Base-by-base conservation (phyloP, 1,284 basidiomycete genomes). In the Marasmius sp. region DNA sequence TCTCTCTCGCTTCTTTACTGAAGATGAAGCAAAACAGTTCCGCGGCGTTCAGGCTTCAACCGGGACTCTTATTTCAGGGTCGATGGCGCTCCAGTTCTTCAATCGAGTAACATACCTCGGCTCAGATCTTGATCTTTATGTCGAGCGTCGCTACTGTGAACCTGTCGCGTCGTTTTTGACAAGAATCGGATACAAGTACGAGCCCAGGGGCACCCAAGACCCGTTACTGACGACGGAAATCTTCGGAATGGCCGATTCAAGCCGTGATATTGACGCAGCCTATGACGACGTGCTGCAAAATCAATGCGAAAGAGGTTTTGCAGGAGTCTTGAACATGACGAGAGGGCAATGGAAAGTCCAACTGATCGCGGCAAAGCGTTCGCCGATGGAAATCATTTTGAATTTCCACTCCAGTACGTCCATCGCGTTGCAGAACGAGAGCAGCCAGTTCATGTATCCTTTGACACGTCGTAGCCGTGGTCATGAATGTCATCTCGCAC, bases 91-190 rank as follows among this genome's bases (percentile, higher is more conserved):
- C 1, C 77, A 80, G 45, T 75, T 77, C 64, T 72, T 80, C 62
- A 71, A 74, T 51, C 64, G 75, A 16, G 59, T 64, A 1, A 61
- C 60, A 27, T 79, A 74, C 50, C 61, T 64, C 0, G 70, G 69
- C 1, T 74, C 76, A 0, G 78, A 79, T 48, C 67, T 80, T 12
- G 78, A 80, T 59, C 38, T 79, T 0, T 79, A 77, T 58, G 65
- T 72, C 7, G 66, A 72, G 34, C 66, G 69, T 2, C 33, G 60
- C 3, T 61, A 69, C 8, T 58, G 63, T 3, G 12, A 52, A 1
- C 58, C 67, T 27, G 60, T 72, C 1, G 67, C 62, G 1, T 16
- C n/a, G 2, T 68, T 61, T 27, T 43, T 72, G 1, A 12, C 60
- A 6, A 34, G 22, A 0, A 62, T 62, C 10, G 70, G 69, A 1